A percentile compares a stretch with the other conserved stretches of the same genome.
Conservation (phyloP, 148 eudicot genomes). For the Rhododendron kiyosumense region DNA sequence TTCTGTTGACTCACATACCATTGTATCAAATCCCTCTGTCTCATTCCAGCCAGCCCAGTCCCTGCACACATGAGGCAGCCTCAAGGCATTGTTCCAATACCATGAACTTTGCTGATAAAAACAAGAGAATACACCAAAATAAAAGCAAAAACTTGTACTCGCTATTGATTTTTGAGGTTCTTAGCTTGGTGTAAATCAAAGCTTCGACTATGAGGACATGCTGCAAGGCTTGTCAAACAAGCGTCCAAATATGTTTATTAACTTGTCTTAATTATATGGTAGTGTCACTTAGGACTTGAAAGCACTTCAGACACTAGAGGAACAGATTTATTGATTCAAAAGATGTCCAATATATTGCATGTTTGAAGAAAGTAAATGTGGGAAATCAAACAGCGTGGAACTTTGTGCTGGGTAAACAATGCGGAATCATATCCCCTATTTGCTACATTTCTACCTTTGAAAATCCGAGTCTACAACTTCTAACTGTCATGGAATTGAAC, state of each 20-base stretch:
- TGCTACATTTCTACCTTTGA: background rate
- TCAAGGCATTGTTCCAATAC: background rate
- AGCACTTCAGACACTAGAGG: background rate
- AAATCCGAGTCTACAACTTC: background rate
- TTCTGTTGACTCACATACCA: conserved; percentile 83
- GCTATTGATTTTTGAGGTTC: background rate
- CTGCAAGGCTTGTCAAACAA: background rate
- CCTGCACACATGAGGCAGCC: conserved; percentile 26
- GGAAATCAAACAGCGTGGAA: background rate
- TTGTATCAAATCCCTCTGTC: conserved; percentile 83
- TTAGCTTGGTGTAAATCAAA: background rate
- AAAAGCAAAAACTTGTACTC: background rate
- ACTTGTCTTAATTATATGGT: background rate
- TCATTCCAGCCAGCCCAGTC: conserved; percentile 70
- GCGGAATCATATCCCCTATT: background rate
- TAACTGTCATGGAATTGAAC: background rate
- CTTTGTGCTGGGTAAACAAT: background rate
- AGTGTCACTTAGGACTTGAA: background rate
- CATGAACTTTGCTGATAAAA: background rate
- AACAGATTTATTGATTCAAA: background rate
- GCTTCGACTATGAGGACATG: background rate
- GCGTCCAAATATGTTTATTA: background rate
- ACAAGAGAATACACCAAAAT: background rate
- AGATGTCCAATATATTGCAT: background rate
- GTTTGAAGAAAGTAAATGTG: background rate